Base-by-base conservation (phyloP, 2,329 filamentous ascomycete species). In the Aaosphaeria pasadenensis region DNA sequence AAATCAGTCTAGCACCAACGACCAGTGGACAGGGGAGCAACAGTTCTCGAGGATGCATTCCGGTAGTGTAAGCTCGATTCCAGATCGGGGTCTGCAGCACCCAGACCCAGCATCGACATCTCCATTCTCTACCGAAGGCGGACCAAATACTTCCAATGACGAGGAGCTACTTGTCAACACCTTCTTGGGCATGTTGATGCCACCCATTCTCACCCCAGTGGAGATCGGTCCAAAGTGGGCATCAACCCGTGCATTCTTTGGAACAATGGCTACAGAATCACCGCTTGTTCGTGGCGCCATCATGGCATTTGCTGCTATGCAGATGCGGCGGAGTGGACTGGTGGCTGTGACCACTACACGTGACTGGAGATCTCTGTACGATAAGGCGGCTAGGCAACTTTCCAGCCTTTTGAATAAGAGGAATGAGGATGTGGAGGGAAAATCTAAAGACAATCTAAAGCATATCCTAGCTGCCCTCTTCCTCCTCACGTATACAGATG, bases 201-300 rank as follows among this genome's bases (percentile, higher is more conserved):
- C 77, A 5, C 78, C 77, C 1, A 80, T 81, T 30, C 69, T 81
- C 4, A 74, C 75, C 13, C 75, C 80, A 42, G 74, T 81, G 0
- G 79, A 81, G 53, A 77, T 76, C 5, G 74, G 77, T 46, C 76
- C 75, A 53, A 77, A 74, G 44, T 81, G 78, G 78, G 65, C 74
- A 2, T 68, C 73, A 0, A 77, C 78, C 54, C 69, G 78, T 5
- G 74, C 77, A 41, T 67, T 75, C 30, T 71, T 81, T 13, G 68
- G 76, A 1, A 66, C 72, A 2, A 78, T 80, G 73, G 72, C 77
- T 4, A 65, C 65, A 13, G 63, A 71, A 6, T 80, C 77, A 0
- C 55, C 67, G 3, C 74, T 81, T 66, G 74, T 81, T 9, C 59
- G 61, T 13, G 70, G 71, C 54, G 75, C 78, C 5, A 75, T 80